Evolutionary conservation across 495 filamentous ascomycete genomes (phyloP).

Genomic region (Hypoxylon lenormandii): DNA sequence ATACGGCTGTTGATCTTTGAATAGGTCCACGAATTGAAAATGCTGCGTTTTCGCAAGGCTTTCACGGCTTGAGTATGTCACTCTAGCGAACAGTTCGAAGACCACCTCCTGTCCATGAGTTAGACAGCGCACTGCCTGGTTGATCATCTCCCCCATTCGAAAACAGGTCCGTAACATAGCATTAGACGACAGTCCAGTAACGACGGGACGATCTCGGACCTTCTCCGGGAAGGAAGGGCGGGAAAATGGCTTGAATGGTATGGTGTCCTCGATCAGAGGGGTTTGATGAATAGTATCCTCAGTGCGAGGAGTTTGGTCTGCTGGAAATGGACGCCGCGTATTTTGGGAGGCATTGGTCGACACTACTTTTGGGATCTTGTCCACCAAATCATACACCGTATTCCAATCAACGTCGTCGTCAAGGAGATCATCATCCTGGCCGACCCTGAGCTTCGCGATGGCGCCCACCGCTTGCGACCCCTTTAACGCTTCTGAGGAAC

Average conservation of each 20-base stretch:
- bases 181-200: conserved; percentile 63
- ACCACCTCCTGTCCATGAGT: conserved; percentile 56
- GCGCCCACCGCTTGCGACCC: conserved; percentile 7
- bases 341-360: conserved; percentile 3
- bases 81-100: conserved; percentile 70
- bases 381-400: conserved; percentile 40
- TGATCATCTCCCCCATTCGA: conserved; percentile 68
- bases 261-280: conserved; percentile 4
- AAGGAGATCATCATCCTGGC: conserved; percentile 49
- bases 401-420: conserved; percentile 57
- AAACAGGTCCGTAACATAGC: conserved; percentile 69
- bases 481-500: conserved; percentile 4
- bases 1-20: conserved; percentile 66
- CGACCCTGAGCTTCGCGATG: background rate
- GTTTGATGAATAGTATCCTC: background rate
- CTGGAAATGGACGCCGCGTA: background rate
- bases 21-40: conserved; percentile 71
- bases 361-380: conserved; percentile 12
- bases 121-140: conserved; percentile 56
- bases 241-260: conserved; percentile 55
- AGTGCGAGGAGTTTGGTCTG: background rate
- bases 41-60: conserved; percentile 60
- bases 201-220: conserved; percentile 63
- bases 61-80: conserved; percentile 65
- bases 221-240: conserved; percentile 63